These are phyloP conservation scores for Ceratonia siliqua DNA, from an alignment of 306 rosid genomes.

Conservation along the genomic window DNA sequence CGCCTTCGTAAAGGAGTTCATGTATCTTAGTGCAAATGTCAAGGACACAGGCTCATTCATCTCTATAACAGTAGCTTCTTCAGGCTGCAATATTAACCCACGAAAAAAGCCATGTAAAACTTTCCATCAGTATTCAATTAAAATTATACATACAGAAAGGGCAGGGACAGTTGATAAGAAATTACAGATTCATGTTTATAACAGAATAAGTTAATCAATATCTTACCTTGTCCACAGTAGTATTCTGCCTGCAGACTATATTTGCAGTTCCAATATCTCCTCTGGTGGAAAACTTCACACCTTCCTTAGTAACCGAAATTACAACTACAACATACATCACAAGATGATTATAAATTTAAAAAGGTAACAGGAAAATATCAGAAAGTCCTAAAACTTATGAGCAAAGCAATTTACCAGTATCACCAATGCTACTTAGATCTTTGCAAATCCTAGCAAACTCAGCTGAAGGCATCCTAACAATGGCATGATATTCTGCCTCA, in stretches of 20 bases:
- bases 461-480: slow-evolving; percentile 87
- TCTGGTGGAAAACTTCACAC: slow-evolving; percentile 91
- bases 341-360: neutral
- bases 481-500: slow-evolving; percentile 90
- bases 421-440: slow-evolving; percentile 92
- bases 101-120: neutral
- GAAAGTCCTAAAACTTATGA: neutral
- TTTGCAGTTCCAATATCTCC: slow-evolving; percentile 95
- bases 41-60: slow-evolving; percentile 88
- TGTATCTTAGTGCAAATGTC: slow-evolving; percentile 87
- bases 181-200: neutral
- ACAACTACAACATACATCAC: slow-evolving; percentile 61
- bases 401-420: slow-evolving; percentile 60
- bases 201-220: neutral
- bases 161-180: neutral
- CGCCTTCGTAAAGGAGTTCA: slow-evolving; percentile 94
- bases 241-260: slow-evolving; percentile 91
- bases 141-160: neutral
- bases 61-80: slow-evolving; percentile 60
- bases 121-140: neutral
- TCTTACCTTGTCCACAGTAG: slow-evolving; percentile 87
- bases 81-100: slow-evolving; percentile 50
- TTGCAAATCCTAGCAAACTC: slow-evolving; percentile 93
- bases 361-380: neutral
- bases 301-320: slow-evolving; percentile 89